Evolutionary conservation across 306 rosid genomes (phyloP).

Genomic region (Trichosanthes cucumerina): DNA sequence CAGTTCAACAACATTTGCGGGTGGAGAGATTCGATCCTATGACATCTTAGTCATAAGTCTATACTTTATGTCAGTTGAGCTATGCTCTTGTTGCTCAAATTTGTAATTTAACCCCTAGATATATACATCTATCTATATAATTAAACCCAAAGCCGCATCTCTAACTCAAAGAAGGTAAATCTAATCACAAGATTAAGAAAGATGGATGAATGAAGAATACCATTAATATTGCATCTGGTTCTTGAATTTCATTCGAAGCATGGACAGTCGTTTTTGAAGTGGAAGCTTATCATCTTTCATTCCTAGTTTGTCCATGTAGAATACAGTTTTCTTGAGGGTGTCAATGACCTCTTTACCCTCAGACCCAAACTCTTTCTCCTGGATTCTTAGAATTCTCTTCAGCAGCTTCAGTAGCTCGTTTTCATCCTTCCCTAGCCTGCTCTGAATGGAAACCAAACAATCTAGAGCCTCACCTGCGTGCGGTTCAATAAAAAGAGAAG

Average conservation of each 20-base stretch:
- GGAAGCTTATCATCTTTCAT: conserved; percentile 49
- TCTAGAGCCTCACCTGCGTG: conserved; percentile 84
- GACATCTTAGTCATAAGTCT: no score
- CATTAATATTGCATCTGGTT: conserved; percentile 39
- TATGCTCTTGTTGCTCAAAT: no score
- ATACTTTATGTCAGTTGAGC: no score
- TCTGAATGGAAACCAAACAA: conserved; percentile 76
- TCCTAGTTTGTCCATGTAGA: conserved; percentile 62
- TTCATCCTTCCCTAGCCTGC: conserved; percentile 43
- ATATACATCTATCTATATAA: not conserved
- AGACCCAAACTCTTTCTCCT: conserved; percentile 62
- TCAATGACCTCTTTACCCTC: conserved; percentile 65
- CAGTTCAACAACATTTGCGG: no score
- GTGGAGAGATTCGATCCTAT: no score
- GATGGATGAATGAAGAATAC: not conserved
- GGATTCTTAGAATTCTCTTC: conserved; percentile 51
- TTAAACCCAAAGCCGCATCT: not conserved
- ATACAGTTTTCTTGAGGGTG: conserved; percentile 58
- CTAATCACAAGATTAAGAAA: not conserved
- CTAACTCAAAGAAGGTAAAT: not conserved
- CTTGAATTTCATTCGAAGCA: conserved; percentile 55
- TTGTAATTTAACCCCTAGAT: no score
- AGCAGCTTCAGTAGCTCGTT: conserved; percentile 43
- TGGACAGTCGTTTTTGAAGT: conserved; percentile 52
- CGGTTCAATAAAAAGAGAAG: conserved; percentile 2